Base-by-base conservation (phyloP, 768 basidiomycete genomes). In the Collybia nuda region DNA sequence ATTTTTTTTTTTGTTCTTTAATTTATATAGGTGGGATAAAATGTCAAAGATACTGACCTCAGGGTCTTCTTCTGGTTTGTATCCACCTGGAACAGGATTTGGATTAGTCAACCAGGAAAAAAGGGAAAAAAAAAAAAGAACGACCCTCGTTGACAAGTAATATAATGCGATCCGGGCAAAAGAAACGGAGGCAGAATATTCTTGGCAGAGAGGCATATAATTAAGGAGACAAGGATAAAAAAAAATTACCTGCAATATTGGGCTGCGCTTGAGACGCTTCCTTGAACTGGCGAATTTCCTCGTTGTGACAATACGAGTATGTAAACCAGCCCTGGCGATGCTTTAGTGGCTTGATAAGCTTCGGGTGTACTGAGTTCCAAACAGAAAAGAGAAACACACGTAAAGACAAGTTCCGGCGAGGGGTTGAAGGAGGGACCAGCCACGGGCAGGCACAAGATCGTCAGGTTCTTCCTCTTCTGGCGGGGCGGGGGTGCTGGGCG, bases 281-380 rank as follows among this genome's bases (percentile, higher is more conserved):
- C 69, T 89, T 89, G 77, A 98, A 99, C 70, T 99, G 97, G 51
- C 95, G 86, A 54, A 98, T 93, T 70, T 97, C 86, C 45, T 84
- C 80, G 67, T 94, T 90, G 73, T 99, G 94, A 73, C 96, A 93
- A 68, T 90, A 97, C 43, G 92, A 86, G 71, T 98, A 98, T 32
- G 94, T 98, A 75, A 98, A 98, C 94, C 94, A 97, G 35, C 86
- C 84, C 75, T 93, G 90, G 58, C 83, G 83, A 65, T 87, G 84
- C 87, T 93, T 72, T 55, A 24, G 47, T 58, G 52, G 62, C 43
- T 40, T 51, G 55, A 64, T 71, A 58, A 66, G 64, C 54, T 59
- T 69, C 66, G 67, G 59, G 55, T 55, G 60, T 48, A 47, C 39
- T 38, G 50, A 51, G 58, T 63, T 62, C 56, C 62, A 63, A 62